Percentiles rank a stretch among this genome's conserved stretches.
phyloP scores from a whole-genome alignment of 352 stramenopile species.

The Phytophthora brassicae region DNA sequence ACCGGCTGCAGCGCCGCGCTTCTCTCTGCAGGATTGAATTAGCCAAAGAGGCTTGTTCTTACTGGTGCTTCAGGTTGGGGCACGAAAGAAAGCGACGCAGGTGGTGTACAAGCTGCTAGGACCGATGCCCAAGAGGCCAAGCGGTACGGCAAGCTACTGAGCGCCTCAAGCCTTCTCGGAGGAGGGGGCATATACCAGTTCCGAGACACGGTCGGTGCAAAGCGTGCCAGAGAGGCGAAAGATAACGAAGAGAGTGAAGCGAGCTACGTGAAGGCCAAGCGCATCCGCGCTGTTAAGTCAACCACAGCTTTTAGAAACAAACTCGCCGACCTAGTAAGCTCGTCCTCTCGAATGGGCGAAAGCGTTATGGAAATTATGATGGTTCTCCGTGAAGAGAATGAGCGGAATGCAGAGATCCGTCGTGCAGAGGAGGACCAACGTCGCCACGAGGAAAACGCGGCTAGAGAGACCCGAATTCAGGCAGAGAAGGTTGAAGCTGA shows the following conservation, averaged over 20 bases:
- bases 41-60: too few relatives aligned
- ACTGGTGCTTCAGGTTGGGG: too few relatives aligned
- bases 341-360: neutral
- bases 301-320: neutral
- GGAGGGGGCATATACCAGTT: neutral
- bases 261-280: neutral
- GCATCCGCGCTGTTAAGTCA: neutral
- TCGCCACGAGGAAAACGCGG: neutral
- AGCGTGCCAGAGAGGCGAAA: neutral
- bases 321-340: neutral
- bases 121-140: constrained; percentile 9
- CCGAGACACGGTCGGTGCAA: neutral
- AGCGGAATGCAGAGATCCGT: neutral
- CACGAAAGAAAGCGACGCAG: too few relatives aligned
- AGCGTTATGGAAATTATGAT: neutral
- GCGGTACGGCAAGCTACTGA: neutral
- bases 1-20: too few relatives aligned
- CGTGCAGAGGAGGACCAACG: constrained; percentile 1
- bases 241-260: neutral
- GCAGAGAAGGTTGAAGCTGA: constrained; percentile 3
- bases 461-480: neutral
- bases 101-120: too few relatives aligned
- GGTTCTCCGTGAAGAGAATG: constrained; percentile 2
- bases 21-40: too few relatives aligned
- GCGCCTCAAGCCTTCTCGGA: neutral